Base-by-base conservation (phyloP, 495 filamentous ascomycete species). In the Bacidia gigantensis region DNA sequence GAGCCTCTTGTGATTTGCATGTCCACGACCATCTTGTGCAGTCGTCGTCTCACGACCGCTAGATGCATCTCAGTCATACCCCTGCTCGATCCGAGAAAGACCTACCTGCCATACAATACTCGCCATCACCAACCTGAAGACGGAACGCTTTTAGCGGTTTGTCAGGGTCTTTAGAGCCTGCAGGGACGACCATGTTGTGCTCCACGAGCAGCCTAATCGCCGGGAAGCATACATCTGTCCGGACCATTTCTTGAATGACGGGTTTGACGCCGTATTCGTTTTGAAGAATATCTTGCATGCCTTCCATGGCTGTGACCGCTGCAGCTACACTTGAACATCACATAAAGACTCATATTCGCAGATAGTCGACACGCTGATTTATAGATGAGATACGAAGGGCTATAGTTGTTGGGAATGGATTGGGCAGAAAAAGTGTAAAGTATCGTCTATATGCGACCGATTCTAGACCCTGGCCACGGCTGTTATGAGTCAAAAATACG, bases 161-260 rank as follows among this genome's bases (percentile, higher is more conserved):
- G 11, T 41, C 29, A 32, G 43, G 24, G 3, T 56, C 51, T 3
- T 32, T 23, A 3, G 26, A 25, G 5, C 42, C 18, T 2, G 56
- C 9, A 11, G 50, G 47, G 7, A 57, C 49, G 2, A 47, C 32
- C 0, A 22, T 32, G 3, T 56, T 46, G 12, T 46, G 47, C 26
- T 62, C 58, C n/a, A 62, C 60, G 20, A 62, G 52, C 11, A 62
- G 54, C 51, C 44, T 46, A 26, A 60, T 52, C 10, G 52, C 47
- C 17, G 55, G 57, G 18, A 58, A 54, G 38, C 54, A 57, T 23
- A 62, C 57, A 46, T 50, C 50, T 11, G 60, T 62, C 21, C 60
- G 57, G 14, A 56, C 57, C 3, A 62, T 43, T n/a, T 62, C 60
- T 35, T 47, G 26, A 41, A 62, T 62, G 44, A 58, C 35, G 0